A percentile compares a stretch with the other conserved stretches of the same genome.
Evolutionary conservation across 73 alveolate genomes (phyloP).

Genomic region (Paramecium pentaurelia): DNA sequence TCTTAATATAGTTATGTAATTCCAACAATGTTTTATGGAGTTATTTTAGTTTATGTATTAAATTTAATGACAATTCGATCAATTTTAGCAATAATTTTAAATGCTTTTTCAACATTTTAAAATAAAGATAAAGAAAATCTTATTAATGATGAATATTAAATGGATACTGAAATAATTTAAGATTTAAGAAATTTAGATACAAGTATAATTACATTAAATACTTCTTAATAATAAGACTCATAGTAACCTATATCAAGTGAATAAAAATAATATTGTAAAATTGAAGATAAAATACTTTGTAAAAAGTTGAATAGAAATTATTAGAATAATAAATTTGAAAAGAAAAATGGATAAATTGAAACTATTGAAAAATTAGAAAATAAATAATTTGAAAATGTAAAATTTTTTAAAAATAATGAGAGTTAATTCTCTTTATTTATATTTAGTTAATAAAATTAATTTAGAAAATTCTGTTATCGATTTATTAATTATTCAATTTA

Average conservation of each 20-base stretch:
- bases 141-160: background rate
- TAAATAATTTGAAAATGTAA: background rate
- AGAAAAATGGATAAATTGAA: background rate
- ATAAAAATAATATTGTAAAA: background rate
- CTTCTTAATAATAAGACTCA: background rate
- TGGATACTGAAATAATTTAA: background rate
- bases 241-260: background rate
- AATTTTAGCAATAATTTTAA: background rate
- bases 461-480: constrained; percentile 8
- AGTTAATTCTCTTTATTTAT: background rate
- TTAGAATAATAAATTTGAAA: background rate
- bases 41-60: background rate
- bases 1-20: background rate
- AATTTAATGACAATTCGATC: constrained; percentile 9
- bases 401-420: constrained; percentile 9
- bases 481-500: background rate
- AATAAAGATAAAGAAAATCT: background rate
- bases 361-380: background rate
- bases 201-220: background rate
- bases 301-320: background rate
- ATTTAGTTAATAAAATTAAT: background rate
- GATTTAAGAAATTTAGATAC: background rate
- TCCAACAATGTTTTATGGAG: background rate
- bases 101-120: background rate
- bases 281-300: background rate